These are phyloP conservation scores for Microbotryum violaceum DNA, from an alignment of 1,284 basidiomycete species.

Conservation along the genomic window DNA sequence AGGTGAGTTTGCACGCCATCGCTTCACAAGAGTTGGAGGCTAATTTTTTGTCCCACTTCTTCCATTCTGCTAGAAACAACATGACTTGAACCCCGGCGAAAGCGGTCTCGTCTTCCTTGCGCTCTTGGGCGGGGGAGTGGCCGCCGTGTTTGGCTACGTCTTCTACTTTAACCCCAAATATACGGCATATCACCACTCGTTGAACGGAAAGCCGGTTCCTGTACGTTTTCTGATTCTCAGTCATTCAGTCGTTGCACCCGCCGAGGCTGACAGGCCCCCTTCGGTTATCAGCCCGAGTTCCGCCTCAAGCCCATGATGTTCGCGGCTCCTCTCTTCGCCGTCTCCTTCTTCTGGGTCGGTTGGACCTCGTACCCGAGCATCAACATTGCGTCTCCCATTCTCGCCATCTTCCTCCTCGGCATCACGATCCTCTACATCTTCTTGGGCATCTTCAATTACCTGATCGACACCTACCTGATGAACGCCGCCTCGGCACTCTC, in stretches of 20 bases:
- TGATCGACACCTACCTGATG: slow-evolving; percentile 27
- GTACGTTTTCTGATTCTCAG: too few relatives aligned
- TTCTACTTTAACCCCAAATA: slow-evolving; percentile 35
- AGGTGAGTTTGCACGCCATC: neutral
- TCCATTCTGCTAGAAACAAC: slow-evolving; percentile 29
- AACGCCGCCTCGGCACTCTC: slow-evolving; percentile 48
- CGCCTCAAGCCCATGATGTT: slow-evolving; percentile 33
- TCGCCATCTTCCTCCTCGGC: slow-evolving; percentile 24
- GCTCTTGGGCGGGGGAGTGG: slow-evolving; percentile 39
- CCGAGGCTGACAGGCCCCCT: too few relatives aligned
- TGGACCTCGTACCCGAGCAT: slow-evolving; percentile 36
- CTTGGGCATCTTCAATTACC: slow-evolving; percentile 37
- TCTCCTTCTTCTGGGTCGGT: slow-evolving; percentile 43
- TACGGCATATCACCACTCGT: slow-evolving; percentile 22
- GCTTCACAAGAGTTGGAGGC: too few relatives aligned
- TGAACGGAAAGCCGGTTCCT: slow-evolving; percentile 28
- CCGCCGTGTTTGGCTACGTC: slow-evolving; percentile 31
- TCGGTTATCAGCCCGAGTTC: slow-evolving; percentile 29
- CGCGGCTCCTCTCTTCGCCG: slow-evolving; percentile 39
- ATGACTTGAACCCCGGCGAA: slow-evolving; percentile 46
- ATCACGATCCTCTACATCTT: slow-evolving; percentile 27
- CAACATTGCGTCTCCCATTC: slow-evolving; percentile 19
- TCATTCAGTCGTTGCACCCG: too few relatives aligned
- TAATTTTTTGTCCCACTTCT: too few relatives aligned
- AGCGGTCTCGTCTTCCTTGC: slow-evolving; percentile 48